Evolutionary conservation across 2,329 filamentous ascomycete genomes (phyloP).

Genomic region (Hyphodiscus sp.): DNA sequence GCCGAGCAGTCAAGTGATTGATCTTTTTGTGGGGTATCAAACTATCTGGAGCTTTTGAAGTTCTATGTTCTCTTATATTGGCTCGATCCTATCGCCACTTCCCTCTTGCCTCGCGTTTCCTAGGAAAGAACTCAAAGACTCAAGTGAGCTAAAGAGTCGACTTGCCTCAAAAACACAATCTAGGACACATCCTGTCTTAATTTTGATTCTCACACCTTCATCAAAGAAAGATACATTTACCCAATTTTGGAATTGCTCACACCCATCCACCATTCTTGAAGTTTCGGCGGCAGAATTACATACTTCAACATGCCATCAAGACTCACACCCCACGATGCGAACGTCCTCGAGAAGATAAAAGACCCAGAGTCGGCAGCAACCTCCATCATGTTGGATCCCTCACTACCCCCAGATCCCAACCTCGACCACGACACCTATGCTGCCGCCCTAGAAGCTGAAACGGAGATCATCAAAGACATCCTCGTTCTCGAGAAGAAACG

Average conservation of each 20-base stretch:
- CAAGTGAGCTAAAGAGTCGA: background rate
- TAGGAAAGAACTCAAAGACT: background rate
- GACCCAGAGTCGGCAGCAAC: conserved; percentile 56
- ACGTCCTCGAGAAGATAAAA: conserved; percentile 60
- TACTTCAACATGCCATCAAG: conserved; percentile 35
- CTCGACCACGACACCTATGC: conserved; percentile 47
- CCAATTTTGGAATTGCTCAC: background rate
- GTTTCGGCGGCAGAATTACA: background rate
- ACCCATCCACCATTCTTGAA: background rate
- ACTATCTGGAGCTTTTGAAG: background rate
- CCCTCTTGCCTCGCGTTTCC: background rate
- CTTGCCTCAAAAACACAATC: background rate
- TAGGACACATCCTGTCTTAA: background rate
- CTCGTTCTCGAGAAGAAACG: conserved; percentile 35
- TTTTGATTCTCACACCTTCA: too few relatives aligned
- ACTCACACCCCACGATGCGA: conserved; percentile 52
- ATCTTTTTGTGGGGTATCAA: background rate
- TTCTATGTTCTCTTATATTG: background rate
- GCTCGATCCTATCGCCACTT: background rate
- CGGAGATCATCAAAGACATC: conserved; percentile 46
- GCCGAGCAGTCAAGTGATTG: background rate
- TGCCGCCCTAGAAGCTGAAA: conserved; percentile 43
- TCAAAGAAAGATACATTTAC: background rate
- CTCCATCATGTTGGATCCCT: conserved; percentile 46
- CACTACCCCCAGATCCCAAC: conserved; percentile 48